Conservation (phyloP, 768 basidiomycete species). For the Paxillus involutus region DNA sequence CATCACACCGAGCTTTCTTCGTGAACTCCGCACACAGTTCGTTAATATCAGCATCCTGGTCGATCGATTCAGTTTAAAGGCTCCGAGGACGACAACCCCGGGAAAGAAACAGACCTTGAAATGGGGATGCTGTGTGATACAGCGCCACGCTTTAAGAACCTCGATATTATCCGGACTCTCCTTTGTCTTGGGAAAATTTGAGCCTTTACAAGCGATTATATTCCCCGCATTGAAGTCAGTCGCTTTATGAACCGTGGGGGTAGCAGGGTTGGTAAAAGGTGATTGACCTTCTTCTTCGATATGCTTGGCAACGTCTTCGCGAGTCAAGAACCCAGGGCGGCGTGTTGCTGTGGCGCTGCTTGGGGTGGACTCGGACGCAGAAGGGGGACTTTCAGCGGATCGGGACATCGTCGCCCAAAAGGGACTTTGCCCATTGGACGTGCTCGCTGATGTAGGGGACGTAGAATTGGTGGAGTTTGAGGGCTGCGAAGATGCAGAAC, state of each 20-base stretch:
- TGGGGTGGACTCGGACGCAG: constrained; percentile 34
- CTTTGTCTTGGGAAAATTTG: constrained; percentile 66
- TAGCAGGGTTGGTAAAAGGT: constrained; percentile 42
- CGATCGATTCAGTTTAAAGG: constrained; percentile 2
- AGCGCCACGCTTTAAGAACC: constrained; percentile 77
- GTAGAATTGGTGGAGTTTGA: constrained; percentile 17
- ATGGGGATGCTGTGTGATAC: constrained; percentile 69
- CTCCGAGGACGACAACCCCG: neutral
- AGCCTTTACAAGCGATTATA: constrained; percentile 65
- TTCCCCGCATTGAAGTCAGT: constrained; percentile 44
- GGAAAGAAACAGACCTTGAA: constrained; percentile 58
- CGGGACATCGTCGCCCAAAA: constrained; percentile 28
- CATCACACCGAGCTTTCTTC: constrained; percentile 81
- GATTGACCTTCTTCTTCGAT: constrained; percentile 61
- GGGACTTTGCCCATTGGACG: constrained; percentile 23
- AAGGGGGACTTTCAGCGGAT: constrained; percentile 32
- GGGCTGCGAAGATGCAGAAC: constrained; percentile 13
- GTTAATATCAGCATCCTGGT: constrained; percentile 74
- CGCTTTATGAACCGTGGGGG: constrained; percentile 39
- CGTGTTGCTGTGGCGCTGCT: constrained; percentile 29
- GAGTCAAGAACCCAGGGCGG: constrained; percentile 32
- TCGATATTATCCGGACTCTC: constrained; percentile 75
- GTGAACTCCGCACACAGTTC: constrained; percentile 79
- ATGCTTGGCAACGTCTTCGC: constrained; percentile 46
- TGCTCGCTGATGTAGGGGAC: constrained; percentile 22